These are phyloP conservation scores for Chloroidium sp. DNA, from an alignment of 163 green algal genomes.

Conservation along the genomic window DNA sequence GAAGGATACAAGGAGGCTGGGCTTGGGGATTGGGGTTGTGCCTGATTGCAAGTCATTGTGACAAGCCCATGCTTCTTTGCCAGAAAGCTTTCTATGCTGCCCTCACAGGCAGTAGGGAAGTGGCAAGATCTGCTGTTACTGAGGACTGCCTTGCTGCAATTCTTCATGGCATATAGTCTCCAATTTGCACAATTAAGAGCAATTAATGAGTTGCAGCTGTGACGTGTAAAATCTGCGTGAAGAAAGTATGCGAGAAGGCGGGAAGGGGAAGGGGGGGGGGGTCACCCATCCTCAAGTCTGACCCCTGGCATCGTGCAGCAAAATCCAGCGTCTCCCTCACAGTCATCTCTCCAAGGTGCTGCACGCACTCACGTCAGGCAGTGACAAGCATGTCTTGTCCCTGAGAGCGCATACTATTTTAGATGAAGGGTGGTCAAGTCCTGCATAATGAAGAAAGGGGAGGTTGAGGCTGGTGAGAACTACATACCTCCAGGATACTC, in stretches of 20 bases:
- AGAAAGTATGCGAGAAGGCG: no score
- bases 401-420: neutral
- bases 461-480: no score
- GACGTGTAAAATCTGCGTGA: neutral
- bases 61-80: no score
- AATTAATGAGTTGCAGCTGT: neutral
- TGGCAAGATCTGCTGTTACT: slow-evolving; percentile 7
- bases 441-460: no score
- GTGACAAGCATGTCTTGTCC: neutral
- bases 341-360: slow-evolving; percentile 72
- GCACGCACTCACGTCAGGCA: no score
- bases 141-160: neutral
- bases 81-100: no score
- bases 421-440: slow-evolving; percentile 8
- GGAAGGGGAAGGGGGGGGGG: neutral
- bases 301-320: slow-evolving; percentile 36
- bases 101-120: no score
- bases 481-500: no score
- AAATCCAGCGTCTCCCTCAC: slow-evolving; percentile 80
- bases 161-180: neutral
- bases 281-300: slow-evolving; percentile 27
- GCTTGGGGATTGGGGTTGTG: no score
- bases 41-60: no score
- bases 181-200: neutral
- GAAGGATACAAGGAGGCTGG: no score